These are phyloP conservation scores for Elsinoe ampelina DNA, from an alignment of 2,329 filamentous ascomycete genomes.

Conservation along the genomic window DNA sequence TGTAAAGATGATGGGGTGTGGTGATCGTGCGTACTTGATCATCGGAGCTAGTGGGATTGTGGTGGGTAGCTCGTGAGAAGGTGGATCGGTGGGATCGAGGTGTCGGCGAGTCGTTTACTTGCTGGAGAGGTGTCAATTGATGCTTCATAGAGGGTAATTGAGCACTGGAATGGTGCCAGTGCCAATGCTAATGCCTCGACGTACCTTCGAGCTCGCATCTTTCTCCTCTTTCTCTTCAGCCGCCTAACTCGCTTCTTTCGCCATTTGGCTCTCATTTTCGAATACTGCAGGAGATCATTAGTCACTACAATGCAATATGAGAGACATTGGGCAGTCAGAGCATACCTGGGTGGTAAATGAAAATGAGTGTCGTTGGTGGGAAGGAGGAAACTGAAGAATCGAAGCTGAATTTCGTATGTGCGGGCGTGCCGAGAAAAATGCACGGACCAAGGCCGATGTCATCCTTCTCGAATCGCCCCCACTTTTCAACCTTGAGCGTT, in stretches of 20 bases:
- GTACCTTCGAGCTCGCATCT: constrained; percentile 97
- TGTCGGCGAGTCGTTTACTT: constrained; percentile 40
- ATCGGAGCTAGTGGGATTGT: not conserved
- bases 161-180: not conserved
- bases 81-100: constrained; percentile 19
- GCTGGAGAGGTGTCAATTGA: constrained; percentile 23
- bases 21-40: not conserved
- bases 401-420: constrained; percentile 19
- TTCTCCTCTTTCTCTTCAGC: constrained; percentile 99
- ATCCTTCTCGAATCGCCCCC: too few species aligned
- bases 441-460: too few species aligned
- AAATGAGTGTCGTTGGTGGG: constrained; percentile 34
- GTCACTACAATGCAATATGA: not conserved
- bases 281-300: constrained; percentile 24
- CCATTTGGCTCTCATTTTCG: constrained; percentile 90
- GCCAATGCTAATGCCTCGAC: constrained; percentile 30
- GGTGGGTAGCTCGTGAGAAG: not conserved
- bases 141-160: not conserved
- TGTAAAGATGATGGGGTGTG: not conserved
- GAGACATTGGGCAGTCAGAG: constrained; percentile 4
- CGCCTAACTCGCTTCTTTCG: constrained; percentile 99
- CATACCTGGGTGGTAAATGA: constrained; percentile 33
- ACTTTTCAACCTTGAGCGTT: not conserved
- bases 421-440: constrained; percentile 2
- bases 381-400: constrained; percentile 21